Conservation (phyloP, 768 basidiomycete genomes). For the Exsudoporus frostii region DNA sequence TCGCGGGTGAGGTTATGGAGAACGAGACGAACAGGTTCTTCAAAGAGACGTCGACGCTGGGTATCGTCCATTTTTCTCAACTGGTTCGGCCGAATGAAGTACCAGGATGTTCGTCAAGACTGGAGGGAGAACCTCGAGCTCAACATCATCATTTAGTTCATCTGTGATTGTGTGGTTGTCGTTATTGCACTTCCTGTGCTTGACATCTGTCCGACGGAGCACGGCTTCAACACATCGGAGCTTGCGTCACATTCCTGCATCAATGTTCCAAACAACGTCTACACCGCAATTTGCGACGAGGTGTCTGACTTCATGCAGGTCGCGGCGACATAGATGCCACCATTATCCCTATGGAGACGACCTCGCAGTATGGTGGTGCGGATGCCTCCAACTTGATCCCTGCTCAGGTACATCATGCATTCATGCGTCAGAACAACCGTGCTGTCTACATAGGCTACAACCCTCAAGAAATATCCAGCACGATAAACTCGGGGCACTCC, state of each 20-base stretch:
- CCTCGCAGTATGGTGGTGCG: constrained; percentile 82
- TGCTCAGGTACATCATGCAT: constrained; percentile 63
- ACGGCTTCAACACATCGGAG: constrained; percentile 81
- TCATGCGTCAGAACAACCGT: constrained; percentile 86
- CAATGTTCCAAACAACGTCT: constrained; percentile 69
- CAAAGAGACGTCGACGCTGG: constrained; percentile 82
- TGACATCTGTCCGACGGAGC: constrained; percentile 91
- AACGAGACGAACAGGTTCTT: constrained; percentile 86
- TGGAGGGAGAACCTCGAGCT: constrained; percentile 97
- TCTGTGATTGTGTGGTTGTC: constrained; percentile 82
- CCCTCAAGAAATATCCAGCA: constrained; percentile 65
- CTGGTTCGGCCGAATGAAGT: constrained; percentile 88
- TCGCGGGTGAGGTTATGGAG: constrained; percentile 82
- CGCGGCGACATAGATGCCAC: constrained; percentile 59
- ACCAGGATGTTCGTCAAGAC: constrained; percentile 88
- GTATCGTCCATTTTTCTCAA: constrained; percentile 68
- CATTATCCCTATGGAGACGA: constrained; percentile 69
- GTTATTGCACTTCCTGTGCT: constrained; percentile 86
- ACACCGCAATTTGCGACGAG: constrained; percentile 85
- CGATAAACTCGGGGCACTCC: constrained; percentile 58
- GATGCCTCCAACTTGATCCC: constrained; percentile 81
- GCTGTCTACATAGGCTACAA: constrained; percentile 87
- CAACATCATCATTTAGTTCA: constrained; percentile 94
- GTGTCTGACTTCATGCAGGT: constrained; percentile 82
- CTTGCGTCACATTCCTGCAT: constrained; percentile 65